These are phyloP conservation scores for Colletotrichum sp. DNA, from an alignment of 2,329 filamentous ascomycete genomes.

Conservation along the genomic window DNA sequence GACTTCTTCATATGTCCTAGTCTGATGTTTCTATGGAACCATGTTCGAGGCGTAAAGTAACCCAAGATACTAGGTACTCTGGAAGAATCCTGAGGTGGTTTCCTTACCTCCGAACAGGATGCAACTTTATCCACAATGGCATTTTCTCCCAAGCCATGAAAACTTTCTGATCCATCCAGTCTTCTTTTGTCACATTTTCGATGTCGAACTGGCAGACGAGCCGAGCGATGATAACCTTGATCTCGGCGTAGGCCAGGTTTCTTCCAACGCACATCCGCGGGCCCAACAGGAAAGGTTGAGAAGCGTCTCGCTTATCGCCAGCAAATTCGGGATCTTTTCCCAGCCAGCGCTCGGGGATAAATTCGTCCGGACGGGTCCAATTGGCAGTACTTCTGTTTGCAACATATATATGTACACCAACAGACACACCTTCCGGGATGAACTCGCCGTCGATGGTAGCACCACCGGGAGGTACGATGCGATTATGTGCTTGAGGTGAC, in stretches of 20 bases:
- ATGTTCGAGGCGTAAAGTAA: not conserved
- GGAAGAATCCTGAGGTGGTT: not conserved
- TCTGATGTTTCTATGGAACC: not conserved
- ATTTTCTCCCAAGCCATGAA: not conserved
- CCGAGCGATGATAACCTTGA: slow-evolving; percentile 49
- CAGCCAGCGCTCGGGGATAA: slow-evolving; percentile 51
- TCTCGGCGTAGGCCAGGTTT: slow-evolving; percentile 53
- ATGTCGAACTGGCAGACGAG: slow-evolving; percentile 52
- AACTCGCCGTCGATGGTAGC: slow-evolving; percentile 24
- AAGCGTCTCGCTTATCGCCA: slow-evolving; percentile 41
- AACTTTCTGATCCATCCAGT: slow-evolving; percentile 35
- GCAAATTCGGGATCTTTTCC: not conserved
- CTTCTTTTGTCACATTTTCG: slow-evolving; percentile 34
- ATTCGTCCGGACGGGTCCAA: slow-evolving; percentile 49
- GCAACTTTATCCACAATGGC: not conserved
- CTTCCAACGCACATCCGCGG: slow-evolving; percentile 54
- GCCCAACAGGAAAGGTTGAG: slow-evolving; percentile 53
- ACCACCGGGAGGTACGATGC: not conserved
- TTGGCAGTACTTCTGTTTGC: slow-evolving; percentile 21
- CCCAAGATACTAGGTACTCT: not conserved
- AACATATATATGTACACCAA: slow-evolving; percentile 28
- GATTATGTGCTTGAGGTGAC: not conserved
- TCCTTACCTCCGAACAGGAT: not conserved
- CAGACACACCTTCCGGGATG: slow-evolving; percentile 35
- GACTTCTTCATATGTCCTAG: not conserved